Evolutionary conservation across 768 basidiomycete genomes (phyloP), one percentile per base, ranked within the genome.

Genomic region (Tubosaeta brunneosetosa): DNA sequence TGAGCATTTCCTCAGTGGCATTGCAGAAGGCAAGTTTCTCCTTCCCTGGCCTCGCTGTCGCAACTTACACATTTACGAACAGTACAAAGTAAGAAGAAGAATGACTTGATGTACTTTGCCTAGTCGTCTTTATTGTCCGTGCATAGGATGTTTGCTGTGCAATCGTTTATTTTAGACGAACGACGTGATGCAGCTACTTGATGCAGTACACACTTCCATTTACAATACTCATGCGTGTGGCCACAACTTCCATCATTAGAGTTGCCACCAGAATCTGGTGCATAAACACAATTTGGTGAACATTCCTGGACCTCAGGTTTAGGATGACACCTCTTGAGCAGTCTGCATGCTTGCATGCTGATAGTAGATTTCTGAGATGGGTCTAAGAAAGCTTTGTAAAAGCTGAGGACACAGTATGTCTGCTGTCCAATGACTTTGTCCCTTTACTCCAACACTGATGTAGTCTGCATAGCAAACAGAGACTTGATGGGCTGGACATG

Each of bases 21-120:
- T 94, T 53, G 81, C 91, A 38, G 89, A 93, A 74, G 89, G 88
- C 86, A 56, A 56, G 82, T 56, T n/a, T 43, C 33, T 32, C 44
- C 50, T 25, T 26, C 19, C 14, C 37, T 55, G 43, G 44, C 42
- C 36, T 57, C 19, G 47, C 27, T 22, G 13, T 19, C 19, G 41
- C 57, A 32, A 57, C 58, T 71, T 45, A 72, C 58, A 32, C 37
- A 58, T 44, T 58, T 50, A 68, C 40, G 51, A 69, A 47, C 71
- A 97, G 87, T 98, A 51, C 95, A 98, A 81, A 92, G 91, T 73
- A 94, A 97, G 85, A 99, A 99, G 84, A 98, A 98, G 84, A 98
- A 98, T 66, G 86, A 91, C 65, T 84, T 97, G 66, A 85, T 91
- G 82, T 93, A 93, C 75, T 93, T 92, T 71, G 91, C 90, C 45